Percentiles rank a stretch among this genome's conserved stretches.
Evolutionary conservation across 768 basidiomycete species (phyloP).

Genomic region (Lactarius pseudohatsudake): DNA sequence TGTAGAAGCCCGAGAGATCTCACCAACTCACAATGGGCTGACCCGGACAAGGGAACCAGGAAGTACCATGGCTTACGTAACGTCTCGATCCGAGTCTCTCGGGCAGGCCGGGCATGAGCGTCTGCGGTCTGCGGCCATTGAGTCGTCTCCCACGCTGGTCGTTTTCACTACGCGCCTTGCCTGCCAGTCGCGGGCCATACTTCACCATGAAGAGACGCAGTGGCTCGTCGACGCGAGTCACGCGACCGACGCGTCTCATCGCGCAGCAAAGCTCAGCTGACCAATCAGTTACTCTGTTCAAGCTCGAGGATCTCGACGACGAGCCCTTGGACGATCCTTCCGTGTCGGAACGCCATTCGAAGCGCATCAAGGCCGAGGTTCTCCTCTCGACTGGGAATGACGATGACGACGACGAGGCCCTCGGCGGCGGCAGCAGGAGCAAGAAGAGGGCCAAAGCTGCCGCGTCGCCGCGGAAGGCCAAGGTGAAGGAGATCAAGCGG

Average conservation of each 20-base stretch:
- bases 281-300: constrained; percentile 27
- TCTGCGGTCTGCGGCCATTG: no score
- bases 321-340: constrained; percentile 20
- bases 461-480: constrained; percentile 47
- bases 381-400: constrained; percentile 6
- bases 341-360: constrained; percentile 30
- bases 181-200: background rate
- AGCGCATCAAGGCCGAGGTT: constrained; percentile 36
- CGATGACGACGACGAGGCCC: constrained; percentile 3
- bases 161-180: no score
- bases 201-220: constrained; percentile 20
- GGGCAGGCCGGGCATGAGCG: background rate
- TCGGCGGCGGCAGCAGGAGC: background rate
- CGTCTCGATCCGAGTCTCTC: background rate
- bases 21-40: background rate
- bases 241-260: constrained; percentile 9
- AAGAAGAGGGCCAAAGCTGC: background rate
- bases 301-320: constrained; percentile 27
- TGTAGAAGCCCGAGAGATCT: background rate
- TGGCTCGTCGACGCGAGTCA: background rate
- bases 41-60: no score
- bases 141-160: no score
- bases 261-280: constrained; percentile 23
- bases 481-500: constrained; percentile 55
- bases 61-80: background rate